Conservation (phyloP, 495 filamentous ascomycete species). For the Pseudoneurospora amorphoporcata region DNA sequence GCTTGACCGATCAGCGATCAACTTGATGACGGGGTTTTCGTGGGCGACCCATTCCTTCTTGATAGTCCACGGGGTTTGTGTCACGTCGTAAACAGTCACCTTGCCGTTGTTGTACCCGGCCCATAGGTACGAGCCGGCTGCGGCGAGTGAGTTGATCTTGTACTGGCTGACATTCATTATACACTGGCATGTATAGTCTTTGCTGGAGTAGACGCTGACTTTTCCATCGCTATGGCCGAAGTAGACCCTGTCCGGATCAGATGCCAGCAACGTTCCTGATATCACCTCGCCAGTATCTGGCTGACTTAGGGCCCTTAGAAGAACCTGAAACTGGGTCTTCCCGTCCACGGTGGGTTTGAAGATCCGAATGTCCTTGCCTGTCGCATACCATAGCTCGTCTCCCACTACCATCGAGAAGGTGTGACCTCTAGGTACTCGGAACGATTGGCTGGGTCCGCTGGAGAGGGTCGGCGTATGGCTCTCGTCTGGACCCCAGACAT, state of each 20-base stretch:
- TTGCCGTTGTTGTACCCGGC: constrained; percentile 92
- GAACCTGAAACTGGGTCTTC: constrained; percentile 54
- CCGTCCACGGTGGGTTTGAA: constrained; percentile 67
- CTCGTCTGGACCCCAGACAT: constrained; percentile 78
- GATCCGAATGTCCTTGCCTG: constrained; percentile 77
- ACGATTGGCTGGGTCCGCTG: constrained; percentile 50
- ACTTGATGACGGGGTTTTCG: constrained; percentile 63
- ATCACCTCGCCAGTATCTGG: constrained; percentile 74
- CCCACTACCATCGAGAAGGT: constrained; percentile 77
- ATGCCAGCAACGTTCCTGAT: constrained; percentile 63
- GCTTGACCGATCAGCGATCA: constrained; percentile 70
- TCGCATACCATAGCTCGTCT: constrained; percentile 76
- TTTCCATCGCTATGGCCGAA: constrained; percentile 93
- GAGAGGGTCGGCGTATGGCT: constrained; percentile 62
- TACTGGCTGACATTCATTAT: constrained; percentile 81
- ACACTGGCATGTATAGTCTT: constrained; percentile 61
- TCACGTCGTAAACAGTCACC: constrained; percentile 85
- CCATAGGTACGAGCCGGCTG: constrained; percentile 81
- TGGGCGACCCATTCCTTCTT: constrained; percentile 94
- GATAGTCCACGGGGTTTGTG: constrained; percentile 69
- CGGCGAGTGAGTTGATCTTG: constrained; percentile 83
- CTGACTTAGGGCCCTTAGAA: constrained; percentile 55
- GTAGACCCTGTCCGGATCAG: constrained; percentile 71
- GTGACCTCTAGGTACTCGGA: constrained; percentile 69
- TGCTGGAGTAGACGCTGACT: constrained; percentile 76